Conservation (phyloP, 1,284 basidiomycete species). For the Retiboletus flavoniger region DNA sequence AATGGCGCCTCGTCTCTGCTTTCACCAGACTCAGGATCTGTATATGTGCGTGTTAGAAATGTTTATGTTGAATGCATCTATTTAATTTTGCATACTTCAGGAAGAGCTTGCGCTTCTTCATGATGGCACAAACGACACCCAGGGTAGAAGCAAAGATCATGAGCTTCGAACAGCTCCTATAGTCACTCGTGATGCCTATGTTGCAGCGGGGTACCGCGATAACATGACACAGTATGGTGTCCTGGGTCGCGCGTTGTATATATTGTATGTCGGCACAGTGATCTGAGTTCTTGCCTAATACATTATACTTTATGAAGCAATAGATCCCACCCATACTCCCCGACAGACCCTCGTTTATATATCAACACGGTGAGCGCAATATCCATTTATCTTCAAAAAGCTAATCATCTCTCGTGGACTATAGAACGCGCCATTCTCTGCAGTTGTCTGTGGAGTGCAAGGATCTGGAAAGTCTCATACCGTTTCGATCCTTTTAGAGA, state of each 20-base stretch:
- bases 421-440: slow-evolving; percentile 61
- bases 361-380: slow-evolving; percentile 51
- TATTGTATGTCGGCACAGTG: slow-evolving; percentile 40
- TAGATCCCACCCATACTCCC: slow-evolving; percentile 34
- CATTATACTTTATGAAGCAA: slow-evolving; percentile 11
- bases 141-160: slow-evolving; percentile 35
- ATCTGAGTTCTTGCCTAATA: neutral
- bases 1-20: slow-evolving; percentile 7
- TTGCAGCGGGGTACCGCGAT: slow-evolving; percentile 34
- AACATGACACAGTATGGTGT: slow-evolving; percentile 55
- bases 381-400: neutral
- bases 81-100: slow-evolving; percentile 17
- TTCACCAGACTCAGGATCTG: slow-evolving; percentile 7
- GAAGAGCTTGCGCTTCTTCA: slow-evolving; percentile 46
- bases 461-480: slow-evolving; percentile 74
- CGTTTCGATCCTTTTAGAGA: slow-evolving; percentile 62
- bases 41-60: slow-evolving; percentile 23
- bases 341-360: slow-evolving; percentile 51
- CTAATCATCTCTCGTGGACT: neutral
- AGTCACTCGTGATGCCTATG: slow-evolving; percentile 52
- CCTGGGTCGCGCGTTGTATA: slow-evolving; percentile 46
- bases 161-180: slow-evolving; percentile 54
- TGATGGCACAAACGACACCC: slow-evolving; percentile 25
- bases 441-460: slow-evolving; percentile 60
- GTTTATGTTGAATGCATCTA: neutral